Evolutionary conservation across 352 stramenopile genomes (phyloP).

Genomic region (Pythium rhizo-oryzae): DNA sequence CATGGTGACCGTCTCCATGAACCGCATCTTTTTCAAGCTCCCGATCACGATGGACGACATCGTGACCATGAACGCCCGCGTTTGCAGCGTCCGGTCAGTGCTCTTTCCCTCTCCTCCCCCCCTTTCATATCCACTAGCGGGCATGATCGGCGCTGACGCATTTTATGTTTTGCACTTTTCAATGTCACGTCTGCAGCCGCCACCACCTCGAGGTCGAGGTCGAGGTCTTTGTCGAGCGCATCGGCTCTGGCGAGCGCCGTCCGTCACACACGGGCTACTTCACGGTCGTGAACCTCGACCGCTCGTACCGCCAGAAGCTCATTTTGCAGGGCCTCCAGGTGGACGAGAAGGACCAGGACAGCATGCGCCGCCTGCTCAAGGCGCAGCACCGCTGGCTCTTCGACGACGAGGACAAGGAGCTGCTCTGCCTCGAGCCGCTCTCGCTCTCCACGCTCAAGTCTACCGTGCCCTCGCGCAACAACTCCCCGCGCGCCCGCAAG

Average conservation of each 20-base stretch:
- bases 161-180: not conserved
- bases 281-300: constrained; percentile 68
- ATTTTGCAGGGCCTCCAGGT: constrained; percentile 56
- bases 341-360: constrained; percentile 64
- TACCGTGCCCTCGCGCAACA: constrained; percentile 10
- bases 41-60: constrained; percentile 70
- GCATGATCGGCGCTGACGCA: not conserved
- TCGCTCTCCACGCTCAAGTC: constrained; percentile 35
- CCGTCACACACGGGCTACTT: constrained; percentile 77
- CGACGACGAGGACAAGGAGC: constrained; percentile 63
- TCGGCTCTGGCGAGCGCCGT: constrained; percentile 44
- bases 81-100: constrained; percentile 57
- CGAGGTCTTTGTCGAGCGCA: constrained; percentile 66
- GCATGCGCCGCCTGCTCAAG: constrained; percentile 70
- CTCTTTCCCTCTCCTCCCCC: not conserved
- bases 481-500: constrained; percentile 16
- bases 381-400: constrained; percentile 74
- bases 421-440: constrained; percentile 61
- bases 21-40: constrained; percentile 74
- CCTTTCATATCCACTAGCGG: too few species aligned
- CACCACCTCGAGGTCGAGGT: constrained; percentile 76
- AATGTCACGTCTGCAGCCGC: constrained; percentile 31
- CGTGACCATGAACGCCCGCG: constrained; percentile 62
- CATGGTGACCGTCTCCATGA: constrained; percentile 71
- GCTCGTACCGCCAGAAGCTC: constrained; percentile 55